Evolutionary conservation across 2,329 filamentous ascomycete species (phyloP).

Genomic region (Claviceps sp.): DNA sequence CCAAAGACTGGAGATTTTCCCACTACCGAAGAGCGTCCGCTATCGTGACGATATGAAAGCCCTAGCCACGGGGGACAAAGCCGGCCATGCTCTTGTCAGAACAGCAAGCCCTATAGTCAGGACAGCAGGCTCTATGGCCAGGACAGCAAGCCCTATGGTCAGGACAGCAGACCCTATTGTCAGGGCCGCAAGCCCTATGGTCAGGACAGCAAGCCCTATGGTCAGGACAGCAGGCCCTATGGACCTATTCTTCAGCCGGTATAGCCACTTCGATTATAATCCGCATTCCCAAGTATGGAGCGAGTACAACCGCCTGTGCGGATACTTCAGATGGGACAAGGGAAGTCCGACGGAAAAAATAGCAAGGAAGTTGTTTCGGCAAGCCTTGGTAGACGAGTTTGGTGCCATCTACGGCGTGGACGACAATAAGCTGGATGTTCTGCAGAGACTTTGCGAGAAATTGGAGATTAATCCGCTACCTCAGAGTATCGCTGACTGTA

Average conservation of each 20-base stretch:
- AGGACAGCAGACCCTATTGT: too few relatives aligned
- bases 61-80: not conserved
- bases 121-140: too few relatives aligned
- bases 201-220: too few relatives aligned
- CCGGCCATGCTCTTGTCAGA: not conserved
- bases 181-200: too few relatives aligned
- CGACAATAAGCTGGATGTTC: not conserved
- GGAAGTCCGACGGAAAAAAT: not conserved
- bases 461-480: not conserved
- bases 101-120: not conserved
- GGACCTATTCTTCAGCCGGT: not conserved
- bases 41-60: not conserved
- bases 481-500: not conserved
- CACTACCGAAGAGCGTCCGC: not conserved
- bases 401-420: not conserved
- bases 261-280: not conserved
- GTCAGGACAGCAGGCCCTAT: too few relatives aligned
- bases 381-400: not conserved
- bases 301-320: not conserved
- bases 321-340: not conserved
- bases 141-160: not conserved
- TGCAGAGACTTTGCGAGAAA: slow-evolving; percentile 1
- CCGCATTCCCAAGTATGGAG: not conserved
- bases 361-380: not conserved
- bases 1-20: not conserved